Conservation (phyloP, 2,329 filamentous ascomycete species). For the Verticillium nubilum region DNA sequence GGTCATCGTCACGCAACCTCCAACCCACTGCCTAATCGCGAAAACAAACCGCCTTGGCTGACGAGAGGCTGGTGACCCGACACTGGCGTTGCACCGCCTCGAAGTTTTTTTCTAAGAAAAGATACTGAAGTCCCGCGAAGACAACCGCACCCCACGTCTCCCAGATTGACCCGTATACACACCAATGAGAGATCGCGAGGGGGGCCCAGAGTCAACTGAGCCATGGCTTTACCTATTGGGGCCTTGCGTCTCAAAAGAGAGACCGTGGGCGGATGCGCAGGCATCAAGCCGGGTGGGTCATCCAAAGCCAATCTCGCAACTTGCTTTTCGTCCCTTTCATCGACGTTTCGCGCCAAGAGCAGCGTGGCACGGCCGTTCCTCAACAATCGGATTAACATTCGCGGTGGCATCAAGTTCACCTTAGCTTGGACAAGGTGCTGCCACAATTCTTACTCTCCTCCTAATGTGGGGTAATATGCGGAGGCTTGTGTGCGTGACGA, state of each 20-base stretch:
- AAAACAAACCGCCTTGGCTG: background rate
- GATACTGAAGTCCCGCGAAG: slow-evolving; percentile 8
- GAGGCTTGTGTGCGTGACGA: background rate
- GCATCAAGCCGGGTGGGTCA: background rate
- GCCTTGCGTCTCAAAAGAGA: background rate
- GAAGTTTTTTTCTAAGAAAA: slow-evolving; percentile 12
- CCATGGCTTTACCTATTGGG: slow-evolving; percentile 8
- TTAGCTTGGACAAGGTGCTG: background rate
- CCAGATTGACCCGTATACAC: slow-evolving; percentile 8
- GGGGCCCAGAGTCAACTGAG: slow-evolving; percentile 1
- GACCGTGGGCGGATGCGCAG: background rate
- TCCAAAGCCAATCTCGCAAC: background rate
- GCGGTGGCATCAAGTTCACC: background rate
- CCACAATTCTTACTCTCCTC: background rate
- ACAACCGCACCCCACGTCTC: slow-evolving; percentile 4
- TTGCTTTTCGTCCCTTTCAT: background rate
- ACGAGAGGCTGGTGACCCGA: background rate
- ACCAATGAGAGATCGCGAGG: slow-evolving; percentile 6
- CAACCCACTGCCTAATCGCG: background rate
- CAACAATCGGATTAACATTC: background rate
- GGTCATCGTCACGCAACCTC: background rate
- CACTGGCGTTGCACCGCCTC: slow-evolving; percentile 12
- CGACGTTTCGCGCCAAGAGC: background rate
- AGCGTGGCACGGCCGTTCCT: background rate
- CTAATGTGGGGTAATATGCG: background rate